These are phyloP conservation scores for Saururus chinensis DNA, from an alignment of 164 flowering plant species.

Conservation along the genomic window DNA sequence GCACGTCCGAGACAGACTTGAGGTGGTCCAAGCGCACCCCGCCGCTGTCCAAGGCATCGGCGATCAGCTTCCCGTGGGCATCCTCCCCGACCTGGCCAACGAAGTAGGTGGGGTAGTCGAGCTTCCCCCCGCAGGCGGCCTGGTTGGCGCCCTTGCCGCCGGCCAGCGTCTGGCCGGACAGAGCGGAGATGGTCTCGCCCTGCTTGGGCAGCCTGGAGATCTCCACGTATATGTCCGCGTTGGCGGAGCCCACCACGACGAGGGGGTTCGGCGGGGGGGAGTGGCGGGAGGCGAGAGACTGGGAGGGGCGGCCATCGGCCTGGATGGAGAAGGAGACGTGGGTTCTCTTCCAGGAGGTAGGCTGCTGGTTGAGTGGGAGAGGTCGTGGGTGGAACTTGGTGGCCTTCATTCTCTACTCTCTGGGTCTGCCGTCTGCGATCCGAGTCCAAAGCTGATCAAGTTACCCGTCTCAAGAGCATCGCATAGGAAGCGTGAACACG, in stretches of 20 bases:
- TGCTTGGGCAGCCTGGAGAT: slow-evolving; percentile 60
- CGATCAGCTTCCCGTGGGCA: slow-evolving; percentile 67
- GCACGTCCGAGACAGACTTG: slow-evolving; percentile 33
- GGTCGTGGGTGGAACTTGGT: background rate
- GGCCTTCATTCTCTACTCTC: background rate
- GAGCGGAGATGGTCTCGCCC: slow-evolving; percentile 87
- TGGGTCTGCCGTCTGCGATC: too few species aligned
- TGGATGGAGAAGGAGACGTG: background rate
- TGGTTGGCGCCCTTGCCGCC: slow-evolving; percentile 98
- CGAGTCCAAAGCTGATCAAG: too few species aligned
- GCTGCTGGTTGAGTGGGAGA: background rate
- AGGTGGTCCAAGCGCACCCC: slow-evolving; percentile 57
- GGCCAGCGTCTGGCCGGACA: slow-evolving; percentile 62
- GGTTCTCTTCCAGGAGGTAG: background rate
- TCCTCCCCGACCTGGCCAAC: slow-evolving; percentile 78
- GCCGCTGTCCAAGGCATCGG: slow-evolving; percentile 47
- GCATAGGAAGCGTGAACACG: too few species aligned
- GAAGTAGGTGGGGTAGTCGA: slow-evolving; percentile 72
- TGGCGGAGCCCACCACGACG: slow-evolving; percentile 91
- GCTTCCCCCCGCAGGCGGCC: slow-evolving; percentile 71
- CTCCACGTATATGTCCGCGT: slow-evolving; percentile 85
- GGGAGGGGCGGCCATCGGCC: too few species aligned
- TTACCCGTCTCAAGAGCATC: too few species aligned
- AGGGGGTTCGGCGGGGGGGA: slow-evolving; percentile 4
- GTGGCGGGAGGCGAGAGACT: slow-evolving; percentile 1